Evolutionary conservation across 2,329 filamentous ascomycete genomes (phyloP), one percentile per base, ranked within the genome.

Genomic region (Trichoderma citrinoviride): DNA sequence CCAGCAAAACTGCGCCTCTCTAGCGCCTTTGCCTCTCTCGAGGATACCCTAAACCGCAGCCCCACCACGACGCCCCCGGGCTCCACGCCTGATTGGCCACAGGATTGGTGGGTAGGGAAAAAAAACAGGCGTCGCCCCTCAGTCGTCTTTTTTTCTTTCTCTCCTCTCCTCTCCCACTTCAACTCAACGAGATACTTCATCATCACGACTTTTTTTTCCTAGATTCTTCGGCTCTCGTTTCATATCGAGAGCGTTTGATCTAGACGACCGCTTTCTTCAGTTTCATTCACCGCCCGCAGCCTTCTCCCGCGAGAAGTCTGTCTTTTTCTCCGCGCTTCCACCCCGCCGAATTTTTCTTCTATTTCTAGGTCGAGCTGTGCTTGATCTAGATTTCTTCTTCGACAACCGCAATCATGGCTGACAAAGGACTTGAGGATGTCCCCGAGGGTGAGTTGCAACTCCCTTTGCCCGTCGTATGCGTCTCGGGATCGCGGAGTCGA

Each of bases 351-450:
- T 43, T 74, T 71, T 61, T 61, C 33, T 61, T 75, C 77, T 71
- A 72, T 68, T 76, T 81, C 83, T 87, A 87, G 89, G 85, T 92
- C 86, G 90, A 88, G 85, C 88, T 82, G 83, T 80, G 90, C 88
- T 90, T 92, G 90, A 86, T 88, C 86, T 87, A 83, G 84, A 83
- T 77, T 44, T 66, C 65, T 68, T 66, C 80, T 77, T 77, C 76
- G 76, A 29, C 75, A 75, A 85, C 83, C 89, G 89, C 92, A 94
- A 97, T 90, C 87, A 98, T 98, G 94, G 94, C 93, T 92, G 91
- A 92, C 76, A 97, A 96, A 87, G 94, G 94, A 87, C 92, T 98
- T 85, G 93, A 97, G 87, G 94, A 98, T 81, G 90, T 97, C 83
- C 90, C 92, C 80, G 93, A 96, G 86, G 87, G 92, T 96, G 85